phyloP scores from a whole-genome alignment of 1,139 yeast species.

The Insectozyma bohioensis region DNA sequence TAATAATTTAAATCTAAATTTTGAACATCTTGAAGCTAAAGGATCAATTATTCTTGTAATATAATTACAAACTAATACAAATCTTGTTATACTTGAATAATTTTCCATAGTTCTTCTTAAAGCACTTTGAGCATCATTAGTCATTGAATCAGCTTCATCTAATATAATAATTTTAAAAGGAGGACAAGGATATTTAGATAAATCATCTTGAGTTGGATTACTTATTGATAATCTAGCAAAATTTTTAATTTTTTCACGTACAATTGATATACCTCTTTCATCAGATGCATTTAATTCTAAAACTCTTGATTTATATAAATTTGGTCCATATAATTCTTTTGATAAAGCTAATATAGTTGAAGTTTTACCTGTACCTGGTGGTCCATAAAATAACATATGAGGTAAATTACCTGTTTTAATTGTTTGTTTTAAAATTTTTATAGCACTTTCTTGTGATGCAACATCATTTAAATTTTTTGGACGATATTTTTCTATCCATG shows the following conservation, averaged over 20 bases:
- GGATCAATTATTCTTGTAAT: constrained; percentile 97
- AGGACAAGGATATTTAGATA: constrained; percentile 83
- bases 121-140: constrained; percentile 97
- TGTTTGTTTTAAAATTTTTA: constrained; percentile 78
- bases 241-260: constrained; percentile 86
- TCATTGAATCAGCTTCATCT: constrained; percentile 98
- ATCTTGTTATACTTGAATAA: constrained; percentile 86
- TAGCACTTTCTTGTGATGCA: constrained; percentile 89
- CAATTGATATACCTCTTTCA: constrained; percentile 93
- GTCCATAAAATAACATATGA: constrained; percentile 95
- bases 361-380: constrained; percentile 97
- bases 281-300: constrained; percentile 94
- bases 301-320: constrained; percentile 69
- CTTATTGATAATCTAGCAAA: constrained; percentile 89
- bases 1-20: constrained; percentile 82
- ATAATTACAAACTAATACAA: constrained; percentile 91
- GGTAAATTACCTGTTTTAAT: constrained; percentile 82
- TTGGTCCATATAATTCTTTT: constrained; percentile 75
- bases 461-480: constrained; percentile 85
- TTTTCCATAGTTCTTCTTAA: constrained; percentile 95
- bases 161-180: constrained; percentile 84
- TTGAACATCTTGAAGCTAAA: constrained; percentile 91
- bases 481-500: constrained; percentile 82
- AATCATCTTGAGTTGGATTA: constrained; percentile 68
- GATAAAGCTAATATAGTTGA: constrained; percentile 90